Evolutionary conservation across 805 yeast species (phyloP).

Genomic region (Kazachstania bromeliacearum): DNA sequence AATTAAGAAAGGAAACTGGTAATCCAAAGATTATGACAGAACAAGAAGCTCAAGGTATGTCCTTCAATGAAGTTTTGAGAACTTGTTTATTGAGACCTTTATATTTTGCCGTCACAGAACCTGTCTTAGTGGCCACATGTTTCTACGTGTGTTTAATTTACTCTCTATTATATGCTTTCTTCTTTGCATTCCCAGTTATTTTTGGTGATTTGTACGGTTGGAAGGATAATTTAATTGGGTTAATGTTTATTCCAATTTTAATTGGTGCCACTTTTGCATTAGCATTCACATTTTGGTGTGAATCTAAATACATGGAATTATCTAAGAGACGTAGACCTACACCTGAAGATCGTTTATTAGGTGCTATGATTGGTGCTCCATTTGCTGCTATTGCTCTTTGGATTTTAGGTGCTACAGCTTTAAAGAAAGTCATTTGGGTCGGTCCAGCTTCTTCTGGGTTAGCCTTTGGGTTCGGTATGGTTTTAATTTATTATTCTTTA

Average conservation of each 20-base stretch:
- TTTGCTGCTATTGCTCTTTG: conserved; percentile 74
- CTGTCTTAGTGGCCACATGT: conserved; percentile 76
- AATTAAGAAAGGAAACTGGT: conserved; percentile 69
- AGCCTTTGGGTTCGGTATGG: conserved; percentile 71
- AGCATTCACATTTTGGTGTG: conserved; percentile 64
- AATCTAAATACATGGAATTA: conserved; percentile 46
- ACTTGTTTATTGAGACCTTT: conserved; percentile 75
- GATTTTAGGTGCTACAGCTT: conserved; percentile 72
- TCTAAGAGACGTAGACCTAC: conserved; percentile 48
- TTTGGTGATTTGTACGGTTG: conserved; percentile 69
- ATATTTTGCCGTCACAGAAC: conserved; percentile 68
- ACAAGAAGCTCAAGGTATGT: conserved; percentile 75
- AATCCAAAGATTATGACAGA: conserved; percentile 81
- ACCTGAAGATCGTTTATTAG: conserved; percentile 73
- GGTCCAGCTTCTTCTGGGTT: conserved; percentile 73
- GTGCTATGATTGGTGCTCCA: conserved; percentile 77
- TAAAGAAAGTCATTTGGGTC: conserved; percentile 65
- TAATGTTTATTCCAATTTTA: conserved; percentile 83
- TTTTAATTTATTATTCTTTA: conserved; percentile 64
- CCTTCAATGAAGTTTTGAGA: conserved; percentile 56
- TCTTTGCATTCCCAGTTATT: conserved; percentile 90
- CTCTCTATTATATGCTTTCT: conserved; percentile 84
- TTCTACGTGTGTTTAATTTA: conserved; percentile 81
- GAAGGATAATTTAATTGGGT: conserved; percentile 69
- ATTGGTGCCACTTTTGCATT: conserved; percentile 78